Evolutionary conservation across 148 eudicot species (phyloP).

Genomic region (Rhododendron molle): DNA sequence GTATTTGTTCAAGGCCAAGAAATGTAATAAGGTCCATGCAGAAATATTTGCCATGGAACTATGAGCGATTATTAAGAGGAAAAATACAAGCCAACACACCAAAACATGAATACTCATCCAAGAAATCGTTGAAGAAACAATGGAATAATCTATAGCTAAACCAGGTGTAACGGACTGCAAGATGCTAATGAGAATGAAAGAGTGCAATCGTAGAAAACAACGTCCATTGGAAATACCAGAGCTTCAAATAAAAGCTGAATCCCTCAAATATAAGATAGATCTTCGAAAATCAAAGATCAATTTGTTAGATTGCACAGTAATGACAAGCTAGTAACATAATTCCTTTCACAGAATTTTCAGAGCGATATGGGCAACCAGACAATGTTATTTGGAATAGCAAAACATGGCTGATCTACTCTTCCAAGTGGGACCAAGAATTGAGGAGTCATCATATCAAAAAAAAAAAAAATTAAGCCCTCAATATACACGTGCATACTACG

Average conservation of each 20-base stretch:
- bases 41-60: background rate
- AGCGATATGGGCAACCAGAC: background rate
- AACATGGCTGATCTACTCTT: background rate
- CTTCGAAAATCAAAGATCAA: background rate
- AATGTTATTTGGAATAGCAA: background rate
- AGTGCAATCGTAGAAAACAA: background rate
- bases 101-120: background rate
- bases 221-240: background rate
- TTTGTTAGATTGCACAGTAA: background rate
- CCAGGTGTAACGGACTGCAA: background rate
- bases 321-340: background rate
- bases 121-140: background rate
- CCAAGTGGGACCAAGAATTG: background rate
- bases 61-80: background rate
- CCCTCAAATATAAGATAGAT: background rate
- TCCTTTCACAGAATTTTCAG: background rate
- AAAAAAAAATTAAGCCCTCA: background rate
- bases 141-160: background rate
- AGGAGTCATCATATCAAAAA: background rate
- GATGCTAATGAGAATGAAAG: background rate
- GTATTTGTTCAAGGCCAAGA: background rate
- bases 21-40: background rate
- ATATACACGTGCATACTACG: background rate
- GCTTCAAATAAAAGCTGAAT: background rate
- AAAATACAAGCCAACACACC: background rate